These are phyloP conservation scores for Termitomyces titanicus DNA, from an alignment of 768 basidiomycete species.

Conservation along the genomic window DNA sequence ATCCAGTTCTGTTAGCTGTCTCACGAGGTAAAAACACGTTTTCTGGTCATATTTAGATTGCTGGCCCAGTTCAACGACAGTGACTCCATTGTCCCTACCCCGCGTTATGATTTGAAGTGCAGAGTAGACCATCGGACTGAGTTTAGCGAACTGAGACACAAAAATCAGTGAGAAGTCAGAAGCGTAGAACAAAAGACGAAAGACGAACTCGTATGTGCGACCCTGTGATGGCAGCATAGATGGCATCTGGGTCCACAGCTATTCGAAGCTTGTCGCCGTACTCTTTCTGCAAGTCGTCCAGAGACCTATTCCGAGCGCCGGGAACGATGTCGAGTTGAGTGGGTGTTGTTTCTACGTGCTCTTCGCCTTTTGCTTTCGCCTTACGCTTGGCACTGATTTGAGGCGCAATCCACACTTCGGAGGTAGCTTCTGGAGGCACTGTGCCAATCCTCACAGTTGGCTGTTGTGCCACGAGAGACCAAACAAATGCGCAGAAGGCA, in stretches of 20 bases:
- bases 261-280: conserved; percentile 68
- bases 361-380: conserved; percentile 54
- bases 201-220: conserved; percentile 73
- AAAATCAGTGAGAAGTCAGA: conserved; percentile 4
- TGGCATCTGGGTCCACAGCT: conserved; percentile 70
- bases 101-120: conserved; percentile 83
- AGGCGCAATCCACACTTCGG: conserved; percentile 78
- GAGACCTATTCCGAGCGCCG: conserved; percentile 49
- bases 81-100: conserved; percentile 72
- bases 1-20: conserved; percentile 68
- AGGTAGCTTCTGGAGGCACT: conserved; percentile 51
- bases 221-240: conserved; percentile 78
- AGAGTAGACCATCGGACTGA: conserved; percentile 83
- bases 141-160: conserved; percentile 58
- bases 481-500: conserved; percentile 74
- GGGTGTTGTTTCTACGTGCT: conserved; percentile 36
- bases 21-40: conserved; percentile 83
- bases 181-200: not conserved
- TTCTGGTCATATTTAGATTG: conserved; percentile 85
- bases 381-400: conserved; percentile 67
- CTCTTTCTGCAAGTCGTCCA: conserved; percentile 53
- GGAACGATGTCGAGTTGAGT: conserved; percentile 49
- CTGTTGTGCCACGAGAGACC: conserved; percentile 75
- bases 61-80: conserved; percentile 73
- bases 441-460: conserved; percentile 75